Conservation (phyloP, 148 eudicot genomes). For the Nepenthes mirabilis region DNA sequence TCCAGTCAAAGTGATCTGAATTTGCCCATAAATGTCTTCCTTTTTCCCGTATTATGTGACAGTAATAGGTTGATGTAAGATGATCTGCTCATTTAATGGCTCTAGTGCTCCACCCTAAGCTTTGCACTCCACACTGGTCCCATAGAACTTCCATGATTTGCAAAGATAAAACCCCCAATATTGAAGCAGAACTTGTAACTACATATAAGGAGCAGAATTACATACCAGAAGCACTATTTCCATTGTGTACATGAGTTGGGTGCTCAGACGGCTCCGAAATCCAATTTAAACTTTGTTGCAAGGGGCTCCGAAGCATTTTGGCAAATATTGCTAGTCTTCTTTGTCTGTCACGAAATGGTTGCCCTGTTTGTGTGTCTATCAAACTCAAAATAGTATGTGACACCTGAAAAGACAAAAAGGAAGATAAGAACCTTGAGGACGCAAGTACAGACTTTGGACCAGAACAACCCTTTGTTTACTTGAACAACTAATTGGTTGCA, state of each 20-base stretch:
- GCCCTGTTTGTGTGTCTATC: conserved; percentile 58
- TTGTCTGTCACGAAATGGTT: conserved; percentile 45
- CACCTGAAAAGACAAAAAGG: conserved; percentile 35
- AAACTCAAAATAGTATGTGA: conserved; percentile 89
- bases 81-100: too few relatives aligned
- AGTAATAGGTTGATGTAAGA: too few relatives aligned
- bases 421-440: neutral
- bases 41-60: too few relatives aligned
- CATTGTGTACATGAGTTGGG: conserved; percentile 20
- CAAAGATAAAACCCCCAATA: neutral
- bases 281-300: conserved; percentile 49
- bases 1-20: too few relatives aligned
- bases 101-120: too few relatives aligned
- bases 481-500: conserved; percentile 90
- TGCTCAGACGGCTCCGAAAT: conserved; percentile 23
- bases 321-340: conserved; percentile 59
- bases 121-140: neutral
- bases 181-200: neutral
- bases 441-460: neutral
- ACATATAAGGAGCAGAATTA: conserved; percentile 4
- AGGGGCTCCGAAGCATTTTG: conserved; percentile 81
- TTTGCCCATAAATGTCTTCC: too few relatives aligned
- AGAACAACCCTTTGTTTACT: conserved; percentile 20
- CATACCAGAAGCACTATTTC: conserved; percentile 38
- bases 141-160: neutral